Evolutionary conservation across 345 rosid genomes (phyloP).

Genomic region (Streptanthus diversifolius): DNA sequence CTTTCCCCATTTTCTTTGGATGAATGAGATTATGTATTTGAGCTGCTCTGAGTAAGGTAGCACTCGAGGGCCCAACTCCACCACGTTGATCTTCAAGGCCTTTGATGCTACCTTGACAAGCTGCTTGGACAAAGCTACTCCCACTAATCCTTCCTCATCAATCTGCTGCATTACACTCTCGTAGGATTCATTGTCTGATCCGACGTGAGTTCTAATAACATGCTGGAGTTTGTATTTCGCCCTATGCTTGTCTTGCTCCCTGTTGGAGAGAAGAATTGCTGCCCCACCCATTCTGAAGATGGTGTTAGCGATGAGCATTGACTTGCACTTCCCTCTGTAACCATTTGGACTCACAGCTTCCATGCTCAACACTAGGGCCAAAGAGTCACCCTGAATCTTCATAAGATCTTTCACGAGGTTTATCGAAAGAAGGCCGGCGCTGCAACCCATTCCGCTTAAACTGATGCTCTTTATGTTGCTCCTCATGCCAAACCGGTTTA

Average conservation of each 20-base stretch:
- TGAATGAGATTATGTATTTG: slow-evolving; percentile 33
- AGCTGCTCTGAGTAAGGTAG: slow-evolving; percentile 57
- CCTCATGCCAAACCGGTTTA: slow-evolving; percentile 48
- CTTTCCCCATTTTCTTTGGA: slow-evolving; percentile 27
- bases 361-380: slow-evolving; percentile 54
- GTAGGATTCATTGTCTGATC: slow-evolving; percentile 46
- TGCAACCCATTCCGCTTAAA: slow-evolving; percentile 64
- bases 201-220: slow-evolving; percentile 55
- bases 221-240: slow-evolving; percentile 59
- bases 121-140: slow-evolving; percentile 51
- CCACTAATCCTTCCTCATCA: slow-evolving; percentile 46
- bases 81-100: slow-evolving; percentile 47
- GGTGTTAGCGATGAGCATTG: slow-evolving; percentile 55
- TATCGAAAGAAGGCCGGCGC: slow-evolving; percentile 53
- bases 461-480: slow-evolving; percentile 52
- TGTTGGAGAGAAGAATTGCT: slow-evolving; percentile 53
- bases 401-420: slow-evolving; percentile 52
- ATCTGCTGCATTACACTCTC: slow-evolving; percentile 43
- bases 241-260: slow-evolving; percentile 35
- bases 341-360: slow-evolving; percentile 53
- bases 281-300: slow-evolving; percentile 65
- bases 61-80: slow-evolving; percentile 48
- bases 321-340: slow-evolving; percentile 42
- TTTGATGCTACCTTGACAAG: slow-evolving; percentile 47
- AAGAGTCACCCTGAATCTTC: slow-evolving; percentile 44